Percentiles rank a stretch among this genome's conserved stretches.
These are phyloP conservation scores for Pharus latifolius DNA, from an alignment of 176 grass and related monocot genomes.

Conservation along the genomic window DNA sequence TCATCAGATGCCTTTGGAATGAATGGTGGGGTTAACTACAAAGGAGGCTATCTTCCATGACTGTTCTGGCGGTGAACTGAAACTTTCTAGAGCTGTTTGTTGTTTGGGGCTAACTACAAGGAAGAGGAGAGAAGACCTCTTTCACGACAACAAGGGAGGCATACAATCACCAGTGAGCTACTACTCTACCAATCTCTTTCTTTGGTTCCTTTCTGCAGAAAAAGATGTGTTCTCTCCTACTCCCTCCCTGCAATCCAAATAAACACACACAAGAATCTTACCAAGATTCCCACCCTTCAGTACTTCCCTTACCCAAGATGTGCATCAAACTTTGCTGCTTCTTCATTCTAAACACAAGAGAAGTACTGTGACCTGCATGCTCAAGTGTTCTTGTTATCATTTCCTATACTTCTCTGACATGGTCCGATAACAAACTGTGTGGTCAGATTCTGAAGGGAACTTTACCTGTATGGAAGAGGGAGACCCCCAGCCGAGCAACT, in stretches of 20 bases:
- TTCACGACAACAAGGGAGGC: slow-evolving; percentile 19
- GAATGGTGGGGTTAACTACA: slow-evolving; percentile 25
- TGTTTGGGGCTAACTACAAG: neutral
- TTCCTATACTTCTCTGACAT: slow-evolving; percentile 16
- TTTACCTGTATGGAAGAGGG: slow-evolving; percentile 59
- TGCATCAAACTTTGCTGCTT: slow-evolving; percentile 14
- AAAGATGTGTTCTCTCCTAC: slow-evolving; percentile 30
- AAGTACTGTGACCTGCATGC: slow-evolving; percentile 14
- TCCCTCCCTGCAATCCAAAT: slow-evolving; percentile 4
- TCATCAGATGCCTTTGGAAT: slow-evolving; percentile 18
- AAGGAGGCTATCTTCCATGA: too few relatives aligned
- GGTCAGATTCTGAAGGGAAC: slow-evolving; percentile 36
- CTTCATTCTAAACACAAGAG: slow-evolving; percentile 15
- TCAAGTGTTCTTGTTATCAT: slow-evolving; percentile 3
- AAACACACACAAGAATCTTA: slow-evolving; percentile 9
- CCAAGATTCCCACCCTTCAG: neutral
- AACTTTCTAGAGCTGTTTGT: slow-evolving; percentile 19
- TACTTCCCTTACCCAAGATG: slow-evolving; percentile 20
- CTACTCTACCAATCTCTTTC: slow-evolving; percentile 40
- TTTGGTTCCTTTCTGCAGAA: slow-evolving; percentile 41
- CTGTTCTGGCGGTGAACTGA: slow-evolving; percentile 19
- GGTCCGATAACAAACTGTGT: slow-evolving; percentile 31
- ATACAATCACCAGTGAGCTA: slow-evolving; percentile 41
- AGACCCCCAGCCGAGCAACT: slow-evolving; percentile 30
- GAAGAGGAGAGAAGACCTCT: slow-evolving; percentile 13